Conservation (phyloP, 257 asterid species). For the Nicotiana obtusifolia region DNA sequence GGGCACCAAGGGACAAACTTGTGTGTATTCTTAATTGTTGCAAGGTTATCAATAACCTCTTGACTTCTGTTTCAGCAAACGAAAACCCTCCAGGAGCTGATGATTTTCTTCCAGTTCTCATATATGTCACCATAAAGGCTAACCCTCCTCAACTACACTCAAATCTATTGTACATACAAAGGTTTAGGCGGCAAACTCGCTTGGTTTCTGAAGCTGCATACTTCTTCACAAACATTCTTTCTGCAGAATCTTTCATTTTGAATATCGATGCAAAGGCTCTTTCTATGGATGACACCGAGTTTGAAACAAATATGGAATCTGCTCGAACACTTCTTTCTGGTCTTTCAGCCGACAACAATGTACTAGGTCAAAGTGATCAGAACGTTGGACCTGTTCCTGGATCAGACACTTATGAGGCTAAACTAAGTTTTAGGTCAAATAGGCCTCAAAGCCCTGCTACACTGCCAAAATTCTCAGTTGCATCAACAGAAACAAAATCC, state of each 20-base stretch:
- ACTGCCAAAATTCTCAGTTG: conserved; percentile 22
- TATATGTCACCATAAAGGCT: conserved; percentile 92
- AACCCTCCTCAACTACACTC: conserved; percentile 94
- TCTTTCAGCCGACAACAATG: conserved; percentile 47
- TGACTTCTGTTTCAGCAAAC: conserved; percentile 66
- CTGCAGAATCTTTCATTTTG: conserved; percentile 71
- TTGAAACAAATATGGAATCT: conserved; percentile 71
- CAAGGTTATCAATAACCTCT: conserved; percentile 80
- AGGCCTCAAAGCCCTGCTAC: conserved; percentile 25
- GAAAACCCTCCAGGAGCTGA: conserved; percentile 97
- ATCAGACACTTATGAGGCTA: conserved; percentile 27
- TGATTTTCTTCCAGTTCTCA: conserved; percentile 93
- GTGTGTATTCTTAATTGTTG: conserved; percentile 87
- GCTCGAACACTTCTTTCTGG: conserved; percentile 64
- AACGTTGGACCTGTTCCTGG: conserved; percentile 25
- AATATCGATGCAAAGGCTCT: conserved; percentile 65
- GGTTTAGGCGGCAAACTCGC: conserved; percentile 79
- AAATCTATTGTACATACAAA: conserved; percentile 73
- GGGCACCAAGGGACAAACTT: conserved; percentile 96
- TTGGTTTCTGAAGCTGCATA: conserved; percentile 86
- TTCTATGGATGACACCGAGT: conserved; percentile 85
- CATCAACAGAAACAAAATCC: conserved; percentile 40
- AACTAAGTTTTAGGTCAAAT: conserved; percentile 25
- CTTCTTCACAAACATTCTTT: conserved; percentile 90
- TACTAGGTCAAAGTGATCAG: conserved; percentile 35